A percentile compares a stretch with the other conserved stretches of the same genome.
phyloP scores from a whole-genome alignment of 768 basidiomycete species.

The Lactarius indigo region DNA sequence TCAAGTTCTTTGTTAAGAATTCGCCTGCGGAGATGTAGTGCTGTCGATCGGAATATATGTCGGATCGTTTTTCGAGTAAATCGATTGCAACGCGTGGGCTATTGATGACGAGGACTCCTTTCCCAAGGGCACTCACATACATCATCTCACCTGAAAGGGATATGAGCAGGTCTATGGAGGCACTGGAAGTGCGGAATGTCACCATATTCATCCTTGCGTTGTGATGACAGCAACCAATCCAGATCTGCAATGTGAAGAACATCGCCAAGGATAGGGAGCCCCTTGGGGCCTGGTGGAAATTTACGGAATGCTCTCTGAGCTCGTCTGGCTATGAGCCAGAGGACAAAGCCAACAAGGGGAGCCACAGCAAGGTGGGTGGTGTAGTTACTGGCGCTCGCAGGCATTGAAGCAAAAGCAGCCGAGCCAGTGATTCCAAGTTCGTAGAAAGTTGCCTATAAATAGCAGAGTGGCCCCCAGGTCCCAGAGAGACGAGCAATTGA shows the following conservation, averaged over 20 bases:
- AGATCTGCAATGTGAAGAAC: background rate
- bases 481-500: too few relatives aligned
- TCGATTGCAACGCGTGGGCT: conserved; percentile 28
- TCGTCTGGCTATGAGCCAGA: background rate
- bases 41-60: background rate
- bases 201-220: background rate
- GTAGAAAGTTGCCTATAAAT: too few relatives aligned
- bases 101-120: conserved; percentile 33
- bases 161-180: background rate
- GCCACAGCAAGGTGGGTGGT: background rate
- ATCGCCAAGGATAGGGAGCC: background rate
- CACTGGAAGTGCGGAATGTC: background rate
- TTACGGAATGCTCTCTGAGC: background rate
- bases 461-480: too few relatives aligned
- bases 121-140: conserved; percentile 30
- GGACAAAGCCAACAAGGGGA: background rate
- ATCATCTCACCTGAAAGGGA: conserved; percentile 30
- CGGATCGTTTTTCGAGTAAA: conserved; percentile 26
- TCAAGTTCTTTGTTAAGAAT: conserved; percentile 30
- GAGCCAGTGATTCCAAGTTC: too few relatives aligned
- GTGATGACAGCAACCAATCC: background rate
- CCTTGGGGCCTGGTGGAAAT: background rate
- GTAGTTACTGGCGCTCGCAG: too few relatives aligned
- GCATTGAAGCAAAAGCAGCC: too few relatives aligned
- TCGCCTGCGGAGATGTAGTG: conserved; percentile 30